Percentiles rank a stretch among this genome's conserved stretches.
These are phyloP conservation scores for Skeletonema potamos DNA, from an alignment of 108 stramenopile species.

Conservation along the genomic window DNA sequence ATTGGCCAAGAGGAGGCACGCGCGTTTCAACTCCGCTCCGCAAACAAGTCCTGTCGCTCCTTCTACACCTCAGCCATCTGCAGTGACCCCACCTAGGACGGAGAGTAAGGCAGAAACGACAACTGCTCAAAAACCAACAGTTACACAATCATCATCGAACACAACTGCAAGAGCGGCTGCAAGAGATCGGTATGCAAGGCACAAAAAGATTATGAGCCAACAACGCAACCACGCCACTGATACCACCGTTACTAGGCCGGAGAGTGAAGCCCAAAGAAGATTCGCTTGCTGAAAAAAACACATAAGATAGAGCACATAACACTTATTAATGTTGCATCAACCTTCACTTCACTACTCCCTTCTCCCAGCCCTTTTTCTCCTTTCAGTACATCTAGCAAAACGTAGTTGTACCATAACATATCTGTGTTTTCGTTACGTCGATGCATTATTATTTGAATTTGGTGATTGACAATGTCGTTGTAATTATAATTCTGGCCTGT, in stretches of 20 bases:
- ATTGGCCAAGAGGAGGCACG: neutral
- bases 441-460: neutral
- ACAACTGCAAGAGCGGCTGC: slow-evolving; percentile 23
- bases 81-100: slow-evolving; percentile 2
- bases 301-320: neutral
- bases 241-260: neutral
- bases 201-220: slow-evolving; percentile 25
- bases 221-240: neutral
- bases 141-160: slow-evolving; percentile 6
- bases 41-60: neutral
- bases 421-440: too few relatives aligned
- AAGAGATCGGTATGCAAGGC: slow-evolving; percentile 39
- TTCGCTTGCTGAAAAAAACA: neutral
- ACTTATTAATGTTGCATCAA: neutral
- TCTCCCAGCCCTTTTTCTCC: too few relatives aligned
- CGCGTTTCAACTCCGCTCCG: neutral
- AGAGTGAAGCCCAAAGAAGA: neutral
- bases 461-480: neutral
- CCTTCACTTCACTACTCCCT: too few relatives aligned
- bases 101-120: neutral
- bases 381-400: too few relatives aligned
- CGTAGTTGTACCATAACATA: too few relatives aligned
- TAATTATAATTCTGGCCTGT: neutral
- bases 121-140: neutral
- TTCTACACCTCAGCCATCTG: neutral